Evolutionary conservation across 1,139 yeast genomes (phyloP), one percentile per base, ranked within the genome.

Genomic region (Geotrichum histeridarum): DNA sequence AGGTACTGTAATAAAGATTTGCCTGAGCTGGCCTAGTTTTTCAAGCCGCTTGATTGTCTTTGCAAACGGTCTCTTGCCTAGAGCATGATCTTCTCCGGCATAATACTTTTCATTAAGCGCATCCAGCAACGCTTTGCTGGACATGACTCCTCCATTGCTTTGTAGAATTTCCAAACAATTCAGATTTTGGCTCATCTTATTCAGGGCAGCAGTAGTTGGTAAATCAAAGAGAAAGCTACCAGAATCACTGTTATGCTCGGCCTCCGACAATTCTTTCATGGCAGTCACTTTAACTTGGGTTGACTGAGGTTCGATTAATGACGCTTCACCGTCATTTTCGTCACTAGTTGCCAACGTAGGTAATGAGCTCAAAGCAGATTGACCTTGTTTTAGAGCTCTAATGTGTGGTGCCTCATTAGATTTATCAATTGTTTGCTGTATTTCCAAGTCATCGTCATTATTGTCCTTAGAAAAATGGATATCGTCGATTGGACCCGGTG

Each of bases 51-150:
- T 46, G 6, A 44, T 22, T 9, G 36, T 17, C 18, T 42, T 51
- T 8, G 33, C 9, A 32, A 51, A 51, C 15, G 42, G 27, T 8
- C 54, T 27, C 46, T 51, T 51, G n/a, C 51, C 51, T 8, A 46
- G 46, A 5, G 47, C 8, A 32, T 14, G 8, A 14, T 7, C 14
- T 8, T 43, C 38, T 12, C 35, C 42, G 15, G 17, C 14, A 8
- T 14, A 14, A 7, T n/a, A 9, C 11, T n/a, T 14, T 22, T 45
- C 18, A 17, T 46, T 46, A 2, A 46, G 14, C 9, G 11, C 15
- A 15, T 35, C 35, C 30, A 46, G 18, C 31, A 46, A 14, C 17
- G 7, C 36, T 5, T 27, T 27, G 14, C 38, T 46, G 11, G 32
- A 6, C 45, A 51, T 43, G 35, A 51, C 51, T 1, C 51, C 51